These are phyloP conservation scores for Aschersonia sp. DNA, from an alignment of 2,329 filamentous ascomycete genomes.

Conservation along the genomic window DNA sequence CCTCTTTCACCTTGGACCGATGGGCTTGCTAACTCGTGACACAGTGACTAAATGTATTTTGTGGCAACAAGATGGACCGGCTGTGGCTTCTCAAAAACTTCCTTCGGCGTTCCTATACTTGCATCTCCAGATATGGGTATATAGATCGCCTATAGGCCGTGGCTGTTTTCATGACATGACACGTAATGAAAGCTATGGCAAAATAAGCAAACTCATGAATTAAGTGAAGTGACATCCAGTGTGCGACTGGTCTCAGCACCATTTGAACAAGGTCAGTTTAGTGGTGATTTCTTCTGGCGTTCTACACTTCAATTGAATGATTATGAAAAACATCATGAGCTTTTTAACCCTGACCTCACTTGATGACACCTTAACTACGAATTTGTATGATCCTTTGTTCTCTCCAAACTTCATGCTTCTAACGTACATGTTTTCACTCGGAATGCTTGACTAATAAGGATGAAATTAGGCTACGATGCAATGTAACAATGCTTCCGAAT, in stretches of 20 bases:
- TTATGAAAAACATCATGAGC: conserved; percentile 45
- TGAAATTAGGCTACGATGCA: too few species aligned
- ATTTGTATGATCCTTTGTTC: conserved; percentile 34
- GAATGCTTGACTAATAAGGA: too few species aligned
- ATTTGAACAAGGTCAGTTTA: conserved; percentile 4
- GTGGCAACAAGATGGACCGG: too few species aligned
- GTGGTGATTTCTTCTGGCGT: conserved; percentile 2
- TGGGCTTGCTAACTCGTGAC: conserved; percentile 22
- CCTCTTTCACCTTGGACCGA: not conserved
- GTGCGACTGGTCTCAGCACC: not conserved
- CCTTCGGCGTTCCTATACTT: conserved; percentile 27
- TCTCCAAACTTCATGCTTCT: not conserved
- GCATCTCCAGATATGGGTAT: conserved; percentile 23
- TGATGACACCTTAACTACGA: conserved; percentile 43
- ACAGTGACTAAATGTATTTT: not conserved
- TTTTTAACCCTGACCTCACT: conserved; percentile 53
- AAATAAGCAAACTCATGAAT: not conserved
- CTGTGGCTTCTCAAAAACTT: not conserved
- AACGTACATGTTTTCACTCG: too few species aligned
- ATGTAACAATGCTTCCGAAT: too few species aligned
- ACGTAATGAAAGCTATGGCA: conserved; percentile 13
- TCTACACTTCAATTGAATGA: conserved; percentile 27
- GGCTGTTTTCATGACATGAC: conserved; percentile 18
- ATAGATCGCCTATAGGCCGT: conserved; percentile 35
- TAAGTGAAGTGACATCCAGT: conserved; percentile 1